Evolutionary conservation across 257 asterid genomes (phyloP), one percentile per base, ranked within the genome.

Genomic region (Scutellaria minor): DNA sequence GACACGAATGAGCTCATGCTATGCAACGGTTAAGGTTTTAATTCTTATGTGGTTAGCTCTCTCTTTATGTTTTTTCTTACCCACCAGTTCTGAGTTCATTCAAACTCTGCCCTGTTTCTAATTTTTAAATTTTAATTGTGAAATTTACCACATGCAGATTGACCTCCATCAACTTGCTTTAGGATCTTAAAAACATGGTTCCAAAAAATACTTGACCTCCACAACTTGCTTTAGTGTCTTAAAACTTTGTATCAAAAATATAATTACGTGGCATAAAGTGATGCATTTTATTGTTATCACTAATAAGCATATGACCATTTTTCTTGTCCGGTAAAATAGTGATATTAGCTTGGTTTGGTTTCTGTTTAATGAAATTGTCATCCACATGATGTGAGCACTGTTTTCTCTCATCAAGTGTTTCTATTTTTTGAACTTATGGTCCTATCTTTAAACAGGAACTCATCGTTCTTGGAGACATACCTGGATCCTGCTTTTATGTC

Each of bases 401-500:
- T 51, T 76, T 61, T 24, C 69, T 47, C 18, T 13, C 72, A 15
- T n/a, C 39, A 10, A 55, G 37, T 55, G 39, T 7, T n/a, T 62
- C 51, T 31, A 3, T 46, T 46, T 7, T 31, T 57, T 15, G 44
- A 18, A 48, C 53, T 77, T 66, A 77, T 58, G 50, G 46, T 40
- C 55, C n/a, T 74, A 54, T 62, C 37, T 64, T 69, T 68, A 53
- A 73, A 55, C 85, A 89, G 97, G 89, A 79, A 83, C 70, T 79
- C 97, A 0, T 83, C 97, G 7, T 84, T 80, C 87, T 81, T 93
- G 88, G 98, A 84, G 66, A 77, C 95, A 62, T 93, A 88, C 81
- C 79, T 93, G 74, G 98, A 93, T 82, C 98, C 97, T 81, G 91
- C 91, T 56, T 92, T 92, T 81, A 88, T 92, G 98, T 92, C 98